These are phyloP conservation scores for Hemileccinum impolitum DNA, from an alignment of 768 basidiomycete genomes.

Conservation along the genomic window DNA sequence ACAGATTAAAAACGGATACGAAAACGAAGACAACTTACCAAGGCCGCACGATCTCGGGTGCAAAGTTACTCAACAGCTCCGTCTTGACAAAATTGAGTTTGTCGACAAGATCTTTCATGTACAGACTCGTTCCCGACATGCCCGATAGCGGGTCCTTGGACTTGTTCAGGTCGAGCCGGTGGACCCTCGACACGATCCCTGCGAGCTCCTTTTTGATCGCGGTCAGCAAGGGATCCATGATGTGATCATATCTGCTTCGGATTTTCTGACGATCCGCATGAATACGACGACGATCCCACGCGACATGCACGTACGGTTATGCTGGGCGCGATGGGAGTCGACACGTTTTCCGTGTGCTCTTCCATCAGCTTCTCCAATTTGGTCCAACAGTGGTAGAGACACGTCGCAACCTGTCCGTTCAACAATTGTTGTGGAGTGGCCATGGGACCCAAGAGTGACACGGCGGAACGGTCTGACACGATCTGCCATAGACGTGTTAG, in stretches of 20 bases:
- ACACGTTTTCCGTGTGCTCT: slow-evolving; percentile 39
- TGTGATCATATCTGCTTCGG: slow-evolving; percentile 43
- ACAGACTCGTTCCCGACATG: slow-evolving; percentile 57
- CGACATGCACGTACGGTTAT: slow-evolving; percentile 48
- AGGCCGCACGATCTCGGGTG: slow-evolving; percentile 67
- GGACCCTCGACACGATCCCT: slow-evolving; percentile 76
- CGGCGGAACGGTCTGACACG: slow-evolving; percentile 68
- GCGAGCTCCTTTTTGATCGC: slow-evolving; percentile 80
- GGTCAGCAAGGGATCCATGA: slow-evolving; percentile 59
- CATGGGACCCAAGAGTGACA: slow-evolving; percentile 67
- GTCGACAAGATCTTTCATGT: slow-evolving; percentile 84
- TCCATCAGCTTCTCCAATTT: slow-evolving; percentile 24
- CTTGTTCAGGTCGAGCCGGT: slow-evolving; percentile 80
- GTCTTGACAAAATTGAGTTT: slow-evolving; percentile 74
- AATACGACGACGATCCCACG: not conserved
- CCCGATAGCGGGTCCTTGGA: slow-evolving; percentile 61
- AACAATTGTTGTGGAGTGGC: slow-evolving; percentile 75
- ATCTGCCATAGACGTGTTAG: slow-evolving; percentile 41
- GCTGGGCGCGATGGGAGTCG: slow-evolving; percentile 49
- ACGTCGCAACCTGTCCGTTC: slow-evolving; percentile 78
- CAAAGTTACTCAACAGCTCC: slow-evolving; percentile 72
- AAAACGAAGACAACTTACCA: slow-evolving; percentile 49
- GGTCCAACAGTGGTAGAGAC: slow-evolving; percentile 39
- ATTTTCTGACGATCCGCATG: slow-evolving; percentile 20
- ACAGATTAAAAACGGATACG: not conserved